Conservation (phyloP, 345 rosid species). For the thale cress (Arabidopsis thaliana) region TAIR10.1 NC_003070.9:17699001-17699500, state of each 20-base stretch:
- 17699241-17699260: not conserved
- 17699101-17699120: not conserved
- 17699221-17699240: constrained; percentile 7
- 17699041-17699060: constrained; percentile 22
- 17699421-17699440: not conserved
- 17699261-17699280: not conserved
- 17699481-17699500: not conserved
- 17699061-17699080: constrained; percentile 2
- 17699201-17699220: constrained; percentile 11
- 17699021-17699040: not conserved
- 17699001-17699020: constrained; percentile 23
- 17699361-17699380: constrained; percentile 33
- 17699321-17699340: constrained; percentile 7
- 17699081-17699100: not conserved
- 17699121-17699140: constrained; percentile 15
- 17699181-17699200: constrained; percentile 17
- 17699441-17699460: not conserved
- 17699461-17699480: not conserved
- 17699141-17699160: not conserved
- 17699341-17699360: constrained; percentile 7
- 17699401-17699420: not conserved
- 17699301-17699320: not conserved
- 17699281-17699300: not conserved
- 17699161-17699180: not conserved
- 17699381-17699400: constrained; percentile 12